Evolutionary conservation across 2,329 filamentous ascomycete species (phyloP).

Genomic region (Elsinoe ampelina): DNA sequence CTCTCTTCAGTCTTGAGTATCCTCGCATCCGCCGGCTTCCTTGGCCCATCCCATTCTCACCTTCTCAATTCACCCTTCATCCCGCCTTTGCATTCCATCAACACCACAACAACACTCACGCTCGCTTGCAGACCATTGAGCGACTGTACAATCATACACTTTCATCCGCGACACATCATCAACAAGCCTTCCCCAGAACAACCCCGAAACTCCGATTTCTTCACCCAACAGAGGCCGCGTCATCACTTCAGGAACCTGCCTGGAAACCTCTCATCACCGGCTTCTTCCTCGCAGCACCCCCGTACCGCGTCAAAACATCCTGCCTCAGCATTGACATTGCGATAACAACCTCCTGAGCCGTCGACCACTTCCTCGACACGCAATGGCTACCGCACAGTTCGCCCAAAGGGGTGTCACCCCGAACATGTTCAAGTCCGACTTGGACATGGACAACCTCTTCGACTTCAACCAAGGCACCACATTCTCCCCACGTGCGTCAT

Average conservation of each 20-base stretch:
- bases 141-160: background rate
- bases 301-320: background rate
- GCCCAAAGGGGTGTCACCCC: slow-evolving; percentile 17
- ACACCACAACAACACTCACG: background rate
- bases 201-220: slow-evolving; percentile 1
- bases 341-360: slow-evolving; percentile 6
- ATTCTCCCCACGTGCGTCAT: slow-evolving; percentile 23
- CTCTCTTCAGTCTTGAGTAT: background rate
- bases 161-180: background rate
- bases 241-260: slow-evolving; percentile 10
- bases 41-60: background rate
- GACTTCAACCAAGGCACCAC: slow-evolving; percentile 29
- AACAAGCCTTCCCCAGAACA: background rate
- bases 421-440: slow-evolving; percentile 26
- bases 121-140: slow-evolving; percentile 1
- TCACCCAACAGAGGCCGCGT: slow-evolving; percentile 11
- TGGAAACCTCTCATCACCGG: background rate
- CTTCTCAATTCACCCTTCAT: background rate
- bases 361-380: slow-evolving; percentile 5
- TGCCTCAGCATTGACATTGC: slow-evolving; percentile 2
- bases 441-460: slow-evolving; percentile 34
- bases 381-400: slow-evolving; percentile 18
- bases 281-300: background rate
- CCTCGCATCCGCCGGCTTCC: background rate
- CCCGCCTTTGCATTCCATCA: background rate